Evolutionary conservation across 306 rosid genomes (phyloP), one percentile per base, ranked within the genome.

Genomic region (Abrus pulchellus): DNA sequence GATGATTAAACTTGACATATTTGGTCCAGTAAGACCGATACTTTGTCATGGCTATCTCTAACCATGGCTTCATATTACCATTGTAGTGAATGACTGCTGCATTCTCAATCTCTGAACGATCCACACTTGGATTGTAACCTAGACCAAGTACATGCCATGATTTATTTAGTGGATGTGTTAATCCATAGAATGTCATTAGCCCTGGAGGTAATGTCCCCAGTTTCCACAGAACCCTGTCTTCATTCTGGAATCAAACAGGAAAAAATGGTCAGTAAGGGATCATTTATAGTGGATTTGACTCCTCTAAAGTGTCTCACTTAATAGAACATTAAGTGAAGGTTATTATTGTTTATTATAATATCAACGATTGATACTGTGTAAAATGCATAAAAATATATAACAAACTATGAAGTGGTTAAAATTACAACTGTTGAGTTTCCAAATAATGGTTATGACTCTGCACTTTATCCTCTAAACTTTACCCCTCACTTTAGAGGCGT

Each of bases 141-240:
- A 95, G 92, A 81, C 99, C 99, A 54, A 95, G 99, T 53, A 95
- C 97, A 68, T 95, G 98, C 99, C 99, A 95, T 61, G 97, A 85
- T 85, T 93, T 95, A 13, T 87, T 74, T 55, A 95, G 91, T 0
- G 98, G 94, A 83, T 92, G 90, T 12, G 92, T 95, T 89, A 93
- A 85, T 68, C 98, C 92, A 47, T 95, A 93, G 81, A 95, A 95
- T 80, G 99, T 93, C 72, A 93, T 93, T 59, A 95, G 85, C 60
- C 99, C 98, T 9, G 99, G 99, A 79, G 99, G 99, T 72, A 95
- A 75, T 43, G 98, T 95, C 44, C 99, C 99, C 11, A 93, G 91
- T 89, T 93, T 95, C 99, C 99, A 95, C 7, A 95, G 90, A 62
- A 83, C 84, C 85, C 99, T 93, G 55, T 93, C 98, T 88, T 92